Conservation (phyloP, 768 basidiomycete genomes). For the Amanita pseudoporphyria region DNA sequence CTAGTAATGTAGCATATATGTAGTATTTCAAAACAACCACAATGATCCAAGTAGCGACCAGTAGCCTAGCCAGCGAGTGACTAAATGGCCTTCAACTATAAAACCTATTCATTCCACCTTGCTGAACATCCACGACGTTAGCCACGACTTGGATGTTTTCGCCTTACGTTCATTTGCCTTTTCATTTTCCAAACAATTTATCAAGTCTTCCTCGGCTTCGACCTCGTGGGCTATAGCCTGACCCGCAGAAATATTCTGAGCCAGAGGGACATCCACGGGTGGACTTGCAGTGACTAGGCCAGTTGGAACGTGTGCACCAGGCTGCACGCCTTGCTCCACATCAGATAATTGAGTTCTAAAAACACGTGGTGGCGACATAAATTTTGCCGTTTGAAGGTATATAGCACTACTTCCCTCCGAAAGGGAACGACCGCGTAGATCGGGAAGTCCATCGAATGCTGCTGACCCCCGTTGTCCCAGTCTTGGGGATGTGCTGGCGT, state of each 20-base stretch:
- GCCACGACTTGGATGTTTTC: constrained; percentile 42
- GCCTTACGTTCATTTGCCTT: constrained; percentile 38
- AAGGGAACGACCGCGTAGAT: constrained; percentile 19
- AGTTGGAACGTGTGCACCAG: constrained; percentile 34
- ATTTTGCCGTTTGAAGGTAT: constrained; percentile 26
- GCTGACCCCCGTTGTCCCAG: constrained; percentile 19
- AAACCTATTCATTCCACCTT: constrained; percentile 20
- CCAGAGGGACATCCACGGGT: constrained; percentile 13
- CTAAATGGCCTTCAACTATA: background rate
- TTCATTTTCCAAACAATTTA: constrained; percentile 45
- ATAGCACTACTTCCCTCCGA: constrained; percentile 17
- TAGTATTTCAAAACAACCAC: no score
- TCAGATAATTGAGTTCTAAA: constrained; percentile 23
- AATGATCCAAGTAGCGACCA: no score
- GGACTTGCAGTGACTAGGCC: constrained; percentile 25
- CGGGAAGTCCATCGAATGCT: constrained; percentile 16
- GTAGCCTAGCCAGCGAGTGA: background rate
- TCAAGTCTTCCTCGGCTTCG: constrained; percentile 56
- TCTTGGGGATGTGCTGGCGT: constrained; percentile 13
- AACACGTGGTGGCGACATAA: constrained; percentile 23
- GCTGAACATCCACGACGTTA: constrained; percentile 60
- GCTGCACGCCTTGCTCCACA: constrained; percentile 26
- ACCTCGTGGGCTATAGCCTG: constrained; percentile 62
- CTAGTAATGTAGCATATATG: no score
- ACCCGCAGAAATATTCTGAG: constrained; percentile 41